Percentiles rank a stretch among this genome's conserved stretches.
Evolutionary conservation across 2,329 filamentous ascomycete genomes (phyloP).

Genomic region (Helicocarpus griseus): DNA sequence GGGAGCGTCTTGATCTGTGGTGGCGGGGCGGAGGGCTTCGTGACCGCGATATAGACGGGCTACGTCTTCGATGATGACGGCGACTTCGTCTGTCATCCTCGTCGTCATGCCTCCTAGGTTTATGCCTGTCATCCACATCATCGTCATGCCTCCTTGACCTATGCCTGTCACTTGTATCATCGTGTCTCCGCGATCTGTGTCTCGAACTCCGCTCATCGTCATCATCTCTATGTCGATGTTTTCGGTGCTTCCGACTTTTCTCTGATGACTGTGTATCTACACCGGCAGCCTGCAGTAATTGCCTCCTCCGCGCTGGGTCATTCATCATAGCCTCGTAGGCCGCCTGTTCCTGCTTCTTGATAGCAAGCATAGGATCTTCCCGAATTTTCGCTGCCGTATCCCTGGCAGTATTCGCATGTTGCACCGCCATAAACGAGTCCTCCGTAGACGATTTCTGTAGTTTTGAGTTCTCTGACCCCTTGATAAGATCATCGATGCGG

Average conservation of each 20-base stretch:
- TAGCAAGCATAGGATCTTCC: slow-evolving; percentile 83
- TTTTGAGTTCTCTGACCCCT: slow-evolving; percentile 70
- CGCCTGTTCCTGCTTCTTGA: slow-evolving; percentile 83
- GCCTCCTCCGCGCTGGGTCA: slow-evolving; percentile 42
- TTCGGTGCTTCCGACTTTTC: slow-evolving; percentile 40
- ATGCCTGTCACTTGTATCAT: slow-evolving; percentile 14
- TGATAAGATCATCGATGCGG: slow-evolving; percentile 76
- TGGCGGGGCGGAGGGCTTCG: slow-evolving; percentile 21
- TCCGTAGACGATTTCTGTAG: slow-evolving; percentile 63
- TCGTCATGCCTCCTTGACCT: slow-evolving; percentile 20
- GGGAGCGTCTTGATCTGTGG: slow-evolving; percentile 13
- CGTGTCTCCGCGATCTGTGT: slow-evolving; percentile 11
- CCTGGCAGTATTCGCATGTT: slow-evolving; percentile 59
- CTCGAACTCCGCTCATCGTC: slow-evolving; percentile 17
- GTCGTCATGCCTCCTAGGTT: slow-evolving; percentile 11
- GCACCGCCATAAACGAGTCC: slow-evolving; percentile 52
- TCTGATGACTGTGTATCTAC: slow-evolving; percentile 27
- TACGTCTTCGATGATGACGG: slow-evolving; percentile 36
- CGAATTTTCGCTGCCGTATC: slow-evolving; percentile 81
- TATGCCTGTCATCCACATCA: slow-evolving; percentile 10
- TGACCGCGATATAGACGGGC: slow-evolving; percentile 34
- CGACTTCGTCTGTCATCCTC: slow-evolving; percentile 23
- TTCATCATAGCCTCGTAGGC: slow-evolving; percentile 54
- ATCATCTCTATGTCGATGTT: slow-evolving; percentile 23
- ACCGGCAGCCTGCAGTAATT: slow-evolving; percentile 50